Evolutionary conservation across 441 rosid genomes (phyloP), one percentile per base, ranked within the genome.

Genomic region (Rhodomyrtus psidioides): DNA sequence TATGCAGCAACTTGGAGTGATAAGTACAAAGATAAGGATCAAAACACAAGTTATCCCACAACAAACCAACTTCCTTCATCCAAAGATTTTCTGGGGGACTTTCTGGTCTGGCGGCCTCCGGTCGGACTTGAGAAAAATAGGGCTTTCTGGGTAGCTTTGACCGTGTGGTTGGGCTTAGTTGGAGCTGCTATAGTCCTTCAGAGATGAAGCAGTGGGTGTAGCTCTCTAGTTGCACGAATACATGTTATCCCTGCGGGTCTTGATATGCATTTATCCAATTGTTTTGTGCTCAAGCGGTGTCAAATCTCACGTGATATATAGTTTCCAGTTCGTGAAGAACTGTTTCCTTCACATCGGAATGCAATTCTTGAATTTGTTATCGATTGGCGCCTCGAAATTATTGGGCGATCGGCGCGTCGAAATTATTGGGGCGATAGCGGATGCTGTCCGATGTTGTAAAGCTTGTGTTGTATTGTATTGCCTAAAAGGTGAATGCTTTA

Each of bases 1-100:
- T 97, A 97, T 90, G 99, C 98, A 49, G 92, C 86, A 87, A 91
- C 97, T 85, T 96, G 99, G 99, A 93, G 89, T 26, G 98, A 94
- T 84, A 96, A 96, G 83, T 83, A 94, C 85, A 93, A 94, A 89
- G 95, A 95, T 89, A 90, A 84, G 90, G 94, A 92, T 60, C 85
- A 90, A 84, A 88, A 87, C 86, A 87, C 87, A 85, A 94, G 87
- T 81, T 91, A 90, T 9, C 89, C 96, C 7, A 92, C 94, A 76
- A 92, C 98, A 53, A 95, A 94, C 89, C 98, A 95, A 90, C 90
- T 93, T 28, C 91, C 94, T 39, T 88, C 98, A 53, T 90, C 97
- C n/a, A 87, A 90, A 88, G 98, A 96, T 89, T 91, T 91, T 83
- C 83, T 96, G 34, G 97, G 93, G 9, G 96, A 96, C 90, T 91